Percentiles rank a stretch among this genome's conserved stretches.
Evolutionary conservation across 2,329 filamentous ascomycete genomes (phyloP).

Genomic region (Pestalotiopsis fici): DNA sequence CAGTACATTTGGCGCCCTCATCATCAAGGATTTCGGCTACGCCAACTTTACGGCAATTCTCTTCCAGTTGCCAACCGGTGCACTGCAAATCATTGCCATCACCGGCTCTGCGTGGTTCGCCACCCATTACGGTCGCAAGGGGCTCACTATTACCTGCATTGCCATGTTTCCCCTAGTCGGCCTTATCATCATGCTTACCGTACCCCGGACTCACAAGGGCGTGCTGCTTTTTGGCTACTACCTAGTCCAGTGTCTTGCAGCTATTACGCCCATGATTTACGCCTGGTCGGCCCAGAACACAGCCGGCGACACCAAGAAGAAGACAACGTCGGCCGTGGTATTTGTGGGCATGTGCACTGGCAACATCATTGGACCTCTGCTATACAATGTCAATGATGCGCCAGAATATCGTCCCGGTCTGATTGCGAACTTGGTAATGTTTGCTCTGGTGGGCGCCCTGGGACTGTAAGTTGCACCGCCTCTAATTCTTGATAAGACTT

Average conservation of each 20-base stretch:
- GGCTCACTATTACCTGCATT: conserved; percentile 40
- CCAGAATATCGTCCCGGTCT: conserved; percentile 60
- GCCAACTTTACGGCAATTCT: conserved; percentile 38
- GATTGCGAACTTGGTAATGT: conserved; percentile 60
- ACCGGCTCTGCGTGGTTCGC: conserved; percentile 40
- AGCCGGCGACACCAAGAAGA: conserved; percentile 67
- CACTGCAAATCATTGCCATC: conserved; percentile 33
- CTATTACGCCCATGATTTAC: conserved; percentile 55
- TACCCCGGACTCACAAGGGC: conserved; percentile 46
- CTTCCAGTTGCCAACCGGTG: conserved; percentile 41
- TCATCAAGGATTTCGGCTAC: conserved; percentile 41
- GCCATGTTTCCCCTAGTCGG: conserved; percentile 39
- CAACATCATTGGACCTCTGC: conserved; percentile 65
- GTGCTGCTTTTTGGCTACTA: conserved; percentile 53
- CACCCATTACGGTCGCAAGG: conserved; percentile 42
- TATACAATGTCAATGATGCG: conserved; percentile 61
- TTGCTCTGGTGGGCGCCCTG: conserved; percentile 55
- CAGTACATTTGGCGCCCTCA: conserved; percentile 38
- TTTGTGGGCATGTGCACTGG: conserved; percentile 64
- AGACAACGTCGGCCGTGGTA: conserved; percentile 60
- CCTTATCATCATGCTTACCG: conserved; percentile 47
- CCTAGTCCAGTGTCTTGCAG: conserved; percentile 39
- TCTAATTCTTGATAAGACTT: not conserved
- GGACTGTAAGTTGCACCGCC: conserved; percentile 22
- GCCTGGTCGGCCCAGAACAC: conserved; percentile 61